Conservation (phyloP, 176 grass and related monocot species). For the Pontederia paniculata region DNA sequence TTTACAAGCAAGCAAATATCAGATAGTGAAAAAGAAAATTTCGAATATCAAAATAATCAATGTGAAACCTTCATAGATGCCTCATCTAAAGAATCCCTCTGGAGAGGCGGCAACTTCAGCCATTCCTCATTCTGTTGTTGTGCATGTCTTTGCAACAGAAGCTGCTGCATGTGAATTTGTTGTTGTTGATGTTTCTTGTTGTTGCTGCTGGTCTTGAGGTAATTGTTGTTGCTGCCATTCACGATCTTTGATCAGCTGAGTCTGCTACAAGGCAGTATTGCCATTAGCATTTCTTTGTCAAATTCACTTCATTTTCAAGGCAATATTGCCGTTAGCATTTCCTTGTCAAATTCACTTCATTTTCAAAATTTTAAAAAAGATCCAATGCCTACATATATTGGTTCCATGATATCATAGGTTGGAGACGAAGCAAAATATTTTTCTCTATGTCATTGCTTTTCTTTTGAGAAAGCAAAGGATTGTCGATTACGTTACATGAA, state of each 20-base stretch:
- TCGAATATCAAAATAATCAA: conserved; percentile 9
- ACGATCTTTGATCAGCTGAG: conserved; percentile 81
- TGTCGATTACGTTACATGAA: neutral
- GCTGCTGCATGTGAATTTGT: conserved; percentile 47
- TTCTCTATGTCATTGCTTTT: too few species aligned
- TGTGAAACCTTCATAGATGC: conserved; percentile 69
- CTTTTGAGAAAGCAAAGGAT: too few species aligned
- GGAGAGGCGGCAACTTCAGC: conserved; percentile 77
- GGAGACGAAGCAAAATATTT: too few species aligned
- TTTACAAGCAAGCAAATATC: neutral
- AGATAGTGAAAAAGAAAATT: too few species aligned
- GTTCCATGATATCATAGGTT: too few species aligned
- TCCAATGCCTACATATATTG: too few species aligned
- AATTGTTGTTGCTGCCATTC: conserved; percentile 57
- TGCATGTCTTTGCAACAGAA: conserved; percentile 27
- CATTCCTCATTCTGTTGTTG: conserved; percentile 55
- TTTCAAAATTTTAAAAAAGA: too few species aligned
- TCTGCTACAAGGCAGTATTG: conserved; percentile 34
- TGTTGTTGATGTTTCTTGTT: conserved; percentile 56
- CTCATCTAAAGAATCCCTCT: conserved; percentile 78
- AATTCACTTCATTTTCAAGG: too few species aligned
- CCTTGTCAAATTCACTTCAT: neutral
- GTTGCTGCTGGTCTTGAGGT: conserved; percentile 31
- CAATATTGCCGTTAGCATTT: conserved; percentile 13
- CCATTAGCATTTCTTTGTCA: conserved; percentile 11